Base-by-base conservation (phyloP, 2,329 filamentous ascomycete species). In the Leptographium radiaticola region DNA sequence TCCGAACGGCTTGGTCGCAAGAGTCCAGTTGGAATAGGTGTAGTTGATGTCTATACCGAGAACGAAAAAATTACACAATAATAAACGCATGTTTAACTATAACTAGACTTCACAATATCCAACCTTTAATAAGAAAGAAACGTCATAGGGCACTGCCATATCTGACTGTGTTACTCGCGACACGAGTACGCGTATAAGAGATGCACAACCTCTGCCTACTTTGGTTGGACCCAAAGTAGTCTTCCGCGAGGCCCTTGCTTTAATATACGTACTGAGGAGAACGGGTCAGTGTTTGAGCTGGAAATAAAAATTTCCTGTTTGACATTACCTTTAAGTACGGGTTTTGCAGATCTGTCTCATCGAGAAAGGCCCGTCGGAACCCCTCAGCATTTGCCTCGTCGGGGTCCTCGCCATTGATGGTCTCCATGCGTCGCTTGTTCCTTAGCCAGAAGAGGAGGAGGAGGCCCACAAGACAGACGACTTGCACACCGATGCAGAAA, bases 401-500 rank as follows among this genome's bases (percentile, higher is more conserved):
- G n/a, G n/a, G 39, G 20, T 12, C 25, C 39, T 43, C 31, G 20
- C n/a, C 25, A 20, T 43, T 38, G 30, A n/a, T 18, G 39, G 34
- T 18, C 20, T 20, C 39, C 25, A 12, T 16, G 16, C 49, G 25
- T 8, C 8, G 18, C 13, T 38, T 25, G 39, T 51, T 51, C 6
- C 49, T 39, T 4, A 11, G 12, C 39, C 49, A 51, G 25, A 51
- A 30, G 16, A 51, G 49, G 4, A 51, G 2, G 16, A 11, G 6
- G 25, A 51, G 18, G 15, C 39, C 39, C 3, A 44, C 39, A 6
- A 51, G 40, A 18, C 12, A 31, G 12, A 44, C 5, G 8, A 44
- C 49, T 25, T 51, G 49, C 13, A 51, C 49, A 30, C 34, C 48
- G 36, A 49, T 38, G 36, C 48, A 49, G 36, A 49, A 49, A 25